A percentile compares a stretch with the other conserved stretches of the same genome.
Conservation (phyloP, 768 basidiomycete species). For the Kwoniella newhampshirensis region DNA sequence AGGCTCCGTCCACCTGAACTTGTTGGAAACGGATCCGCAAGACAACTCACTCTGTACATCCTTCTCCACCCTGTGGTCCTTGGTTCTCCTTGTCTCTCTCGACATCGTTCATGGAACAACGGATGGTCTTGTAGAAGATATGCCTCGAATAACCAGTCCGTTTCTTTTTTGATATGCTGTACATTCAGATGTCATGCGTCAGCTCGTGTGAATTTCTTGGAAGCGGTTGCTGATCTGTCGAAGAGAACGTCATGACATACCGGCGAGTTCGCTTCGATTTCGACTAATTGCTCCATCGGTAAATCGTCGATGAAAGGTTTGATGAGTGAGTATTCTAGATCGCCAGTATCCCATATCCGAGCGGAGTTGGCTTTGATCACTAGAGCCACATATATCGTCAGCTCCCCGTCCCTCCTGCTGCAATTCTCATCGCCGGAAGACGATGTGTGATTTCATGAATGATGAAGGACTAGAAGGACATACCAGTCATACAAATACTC, state of each 20-base stretch:
- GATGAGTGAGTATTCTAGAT: constrained; percentile 33
- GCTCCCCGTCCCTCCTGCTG: neutral
- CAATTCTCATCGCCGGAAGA: too few relatives aligned
- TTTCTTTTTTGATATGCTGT: constrained; percentile 42
- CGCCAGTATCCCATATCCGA: constrained; percentile 41
- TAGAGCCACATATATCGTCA: constrained; percentile 8
- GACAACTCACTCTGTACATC: constrained; percentile 40
- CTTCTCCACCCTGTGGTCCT: constrained; percentile 43
- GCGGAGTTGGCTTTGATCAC: constrained; percentile 31
- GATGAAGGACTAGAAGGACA: constrained; percentile 3
- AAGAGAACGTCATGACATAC: constrained; percentile 29
- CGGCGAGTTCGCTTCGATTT: constrained; percentile 33
- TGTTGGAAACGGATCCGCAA: neutral
- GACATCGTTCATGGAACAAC: constrained; percentile 29
- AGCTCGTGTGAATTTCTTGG: neutral
- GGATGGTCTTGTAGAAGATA: constrained; percentile 34
- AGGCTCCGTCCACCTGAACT: neutral
- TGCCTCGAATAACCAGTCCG: constrained; percentile 45
- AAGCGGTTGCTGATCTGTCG: too few relatives aligned
- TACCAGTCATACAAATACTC: constrained; percentile 26
- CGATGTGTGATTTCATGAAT: too few relatives aligned
- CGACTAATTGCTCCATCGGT: constrained; percentile 35
- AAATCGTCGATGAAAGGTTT: constrained; percentile 33
- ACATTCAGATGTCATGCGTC: neutral
- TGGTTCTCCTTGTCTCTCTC: constrained; percentile 26